Evolutionary conservation across 768 basidiomycete species (phyloP).

Genomic region (Leucogyrophana mollusca): DNA sequence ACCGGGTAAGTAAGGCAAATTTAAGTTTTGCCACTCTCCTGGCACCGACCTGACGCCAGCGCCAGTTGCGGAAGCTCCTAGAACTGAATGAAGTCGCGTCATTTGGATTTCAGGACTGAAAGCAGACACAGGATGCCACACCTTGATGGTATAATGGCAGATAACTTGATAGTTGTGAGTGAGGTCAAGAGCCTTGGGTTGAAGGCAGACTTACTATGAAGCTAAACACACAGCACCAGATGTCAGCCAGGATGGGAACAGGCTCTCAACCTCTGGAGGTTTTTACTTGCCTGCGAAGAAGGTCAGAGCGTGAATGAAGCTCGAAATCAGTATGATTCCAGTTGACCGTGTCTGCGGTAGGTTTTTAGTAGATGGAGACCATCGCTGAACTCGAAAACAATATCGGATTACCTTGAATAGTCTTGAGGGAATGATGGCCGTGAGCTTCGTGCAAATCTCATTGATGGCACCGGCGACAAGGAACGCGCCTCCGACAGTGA

Average conservation of each 20-base stretch:
- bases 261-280: too few relatives aligned
- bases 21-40: too few relatives aligned
- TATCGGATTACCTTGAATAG: constrained; percentile 60
- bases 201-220: constrained; percentile 21
- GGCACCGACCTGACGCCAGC: constrained; percentile 59
- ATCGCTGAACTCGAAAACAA: neutral
- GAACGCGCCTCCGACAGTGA: constrained; percentile 56
- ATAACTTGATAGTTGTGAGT: constrained; percentile 35
- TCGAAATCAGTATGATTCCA: constrained; percentile 50
- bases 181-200: constrained; percentile 1
- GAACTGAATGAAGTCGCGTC: too few relatives aligned
- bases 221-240: constrained; percentile 16
- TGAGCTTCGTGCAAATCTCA: constrained; percentile 59
- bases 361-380: neutral
- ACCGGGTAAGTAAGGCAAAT: too few relatives aligned
- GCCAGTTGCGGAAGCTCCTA: constrained; percentile 71
- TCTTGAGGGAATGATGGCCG: constrained; percentile 73
- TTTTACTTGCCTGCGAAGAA: constrained; percentile 52
- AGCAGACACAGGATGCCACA: too few relatives aligned
- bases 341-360: constrained; percentile 67
- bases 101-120: too few relatives aligned
- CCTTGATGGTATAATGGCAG: constrained; percentile 79
- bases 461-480: constrained; percentile 54
- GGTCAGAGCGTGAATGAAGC: constrained; percentile 61
- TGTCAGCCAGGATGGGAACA: neutral